Evolutionary conservation across 1,284 basidiomycete genomes (phyloP).

Genomic region (Hypsizygus ulmarius): DNA sequence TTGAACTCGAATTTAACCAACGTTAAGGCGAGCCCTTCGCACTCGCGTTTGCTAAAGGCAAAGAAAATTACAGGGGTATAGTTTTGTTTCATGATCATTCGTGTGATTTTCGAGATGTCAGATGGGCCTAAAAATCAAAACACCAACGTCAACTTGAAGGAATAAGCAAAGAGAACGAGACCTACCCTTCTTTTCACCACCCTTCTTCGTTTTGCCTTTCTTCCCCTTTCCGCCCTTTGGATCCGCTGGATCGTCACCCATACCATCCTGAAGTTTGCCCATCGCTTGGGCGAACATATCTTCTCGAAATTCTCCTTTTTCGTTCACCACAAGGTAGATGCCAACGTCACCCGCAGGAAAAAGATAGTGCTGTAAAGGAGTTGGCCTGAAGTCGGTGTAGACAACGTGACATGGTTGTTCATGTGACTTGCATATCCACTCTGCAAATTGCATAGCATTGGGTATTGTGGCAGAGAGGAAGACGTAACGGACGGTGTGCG

Average conservation of each 20-base stretch:
- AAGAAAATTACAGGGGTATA: conserved; percentile 99
- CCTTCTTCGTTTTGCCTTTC: conserved; percentile 89
- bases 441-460: conserved; percentile 99
- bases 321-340: conserved; percentile 97
- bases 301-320: conserved; percentile 94
- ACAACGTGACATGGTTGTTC: conserved; percentile 99
- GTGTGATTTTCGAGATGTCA: conserved; percentile 97
- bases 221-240: conserved; percentile 77
- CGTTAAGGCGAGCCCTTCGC: conserved; percentile 88
- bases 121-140: conserved; percentile 63
- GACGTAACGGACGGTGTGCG: conserved; percentile 95
- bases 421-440: conserved; percentile 98
- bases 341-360: conserved; percentile 97
- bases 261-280: conserved; percentile 83
- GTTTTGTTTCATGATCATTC: conserved; percentile 98
- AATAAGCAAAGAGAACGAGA: neutral
- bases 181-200: conserved; percentile 87
- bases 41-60: conserved; percentile 98
- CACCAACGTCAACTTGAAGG: neutral
- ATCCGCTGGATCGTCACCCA: conserved; percentile 93
- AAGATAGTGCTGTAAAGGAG: conserved; percentile 96
- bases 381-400: conserved; percentile 98
- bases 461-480: conserved; percentile 99
- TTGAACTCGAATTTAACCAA: conserved; percentile 98
- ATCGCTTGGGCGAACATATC: conserved; percentile 99